These are phyloP conservation scores for Trichoderma erinaceum DNA, from an alignment of 495 filamentous ascomycete species.

Conservation along the genomic window DNA sequence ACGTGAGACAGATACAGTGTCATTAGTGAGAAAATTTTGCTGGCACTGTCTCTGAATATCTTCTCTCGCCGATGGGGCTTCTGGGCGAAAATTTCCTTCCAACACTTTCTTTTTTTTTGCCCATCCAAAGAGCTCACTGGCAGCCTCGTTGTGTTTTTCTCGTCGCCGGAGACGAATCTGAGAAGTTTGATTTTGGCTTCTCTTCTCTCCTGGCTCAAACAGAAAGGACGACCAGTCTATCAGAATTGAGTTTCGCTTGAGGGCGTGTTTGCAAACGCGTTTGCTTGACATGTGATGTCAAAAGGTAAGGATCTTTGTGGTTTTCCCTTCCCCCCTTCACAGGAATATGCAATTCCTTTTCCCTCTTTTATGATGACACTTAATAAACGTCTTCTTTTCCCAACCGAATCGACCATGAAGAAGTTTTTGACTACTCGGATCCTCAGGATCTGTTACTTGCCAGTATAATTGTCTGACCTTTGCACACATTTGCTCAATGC, in stretches of 20 bases:
- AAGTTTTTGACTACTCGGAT: slow-evolving; percentile 64
- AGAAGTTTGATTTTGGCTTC: background rate
- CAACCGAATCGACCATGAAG: slow-evolving; percentile 92
- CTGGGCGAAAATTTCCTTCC: background rate
- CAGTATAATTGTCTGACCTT: slow-evolving; percentile 88
- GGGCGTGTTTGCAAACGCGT: background rate
- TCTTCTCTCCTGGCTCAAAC: no score
- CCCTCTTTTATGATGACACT: slow-evolving; percentile 71
- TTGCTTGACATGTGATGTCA: background rate
- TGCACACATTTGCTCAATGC: background rate
- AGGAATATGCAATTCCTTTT: slow-evolving; percentile 22
- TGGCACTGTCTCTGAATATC: slow-evolving; percentile 13
- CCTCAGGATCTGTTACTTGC: slow-evolving; percentile 89
- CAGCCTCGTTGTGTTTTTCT: background rate
- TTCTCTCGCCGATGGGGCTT: slow-evolving; percentile 13
- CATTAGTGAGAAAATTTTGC: background rate
- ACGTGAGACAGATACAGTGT: background rate
- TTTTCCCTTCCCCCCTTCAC: slow-evolving; percentile 11
- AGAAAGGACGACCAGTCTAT: no score
- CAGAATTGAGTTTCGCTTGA: no score
- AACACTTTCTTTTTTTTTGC: slow-evolving; percentile 28
- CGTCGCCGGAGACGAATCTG: background rate
- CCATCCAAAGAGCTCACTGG: slow-evolving; percentile 9
- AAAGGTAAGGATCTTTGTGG: background rate
- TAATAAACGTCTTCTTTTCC: slow-evolving; percentile 81